These are phyloP conservation scores for Salinomyces thailandicus DNA, from an alignment of 2,329 filamentous ascomycete species.

Conservation along the genomic window DNA sequence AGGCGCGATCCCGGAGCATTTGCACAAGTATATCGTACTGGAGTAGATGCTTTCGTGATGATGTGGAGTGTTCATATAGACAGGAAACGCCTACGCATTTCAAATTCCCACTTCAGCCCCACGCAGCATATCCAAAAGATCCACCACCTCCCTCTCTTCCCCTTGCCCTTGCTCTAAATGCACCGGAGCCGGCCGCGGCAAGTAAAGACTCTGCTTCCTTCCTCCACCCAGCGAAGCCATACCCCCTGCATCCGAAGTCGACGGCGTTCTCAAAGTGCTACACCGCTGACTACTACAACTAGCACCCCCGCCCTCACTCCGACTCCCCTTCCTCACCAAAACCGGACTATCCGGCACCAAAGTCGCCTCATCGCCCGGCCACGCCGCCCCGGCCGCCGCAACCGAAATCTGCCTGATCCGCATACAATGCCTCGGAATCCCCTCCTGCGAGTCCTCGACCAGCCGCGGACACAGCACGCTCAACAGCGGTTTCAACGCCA, in stretches of 20 bases:
- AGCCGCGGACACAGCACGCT: slow-evolving; percentile 26
- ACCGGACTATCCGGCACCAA: not conserved
- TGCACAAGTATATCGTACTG: slow-evolving; percentile 91
- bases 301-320: not conserved
- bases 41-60: slow-evolving; percentile 51
- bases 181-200: not conserved
- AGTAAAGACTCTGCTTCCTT: not conserved
- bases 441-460: slow-evolving; percentile 13
- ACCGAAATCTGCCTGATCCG: not conserved
- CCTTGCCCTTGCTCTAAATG: not conserved
- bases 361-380: not conserved
- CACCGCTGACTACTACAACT: not conserved
- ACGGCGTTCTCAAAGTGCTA: not conserved
- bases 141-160: slow-evolving; percentile 1
- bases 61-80: not conserved
- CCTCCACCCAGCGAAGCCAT: not conserved
- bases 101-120: not conserved
- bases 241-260: not conserved
- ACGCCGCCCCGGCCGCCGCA: not conserved
- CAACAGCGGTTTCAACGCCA: slow-evolving; percentile 35
- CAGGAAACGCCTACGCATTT: no score
- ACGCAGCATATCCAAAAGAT: not conserved
- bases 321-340: not conserved
- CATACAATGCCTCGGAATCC: slow-evolving; percentile 3
- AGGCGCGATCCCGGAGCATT: slow-evolving; percentile 66